phyloP scores from a whole-genome alignment of 2,329 filamentous ascomycete species.

The Talaromyces sp. region DNA sequence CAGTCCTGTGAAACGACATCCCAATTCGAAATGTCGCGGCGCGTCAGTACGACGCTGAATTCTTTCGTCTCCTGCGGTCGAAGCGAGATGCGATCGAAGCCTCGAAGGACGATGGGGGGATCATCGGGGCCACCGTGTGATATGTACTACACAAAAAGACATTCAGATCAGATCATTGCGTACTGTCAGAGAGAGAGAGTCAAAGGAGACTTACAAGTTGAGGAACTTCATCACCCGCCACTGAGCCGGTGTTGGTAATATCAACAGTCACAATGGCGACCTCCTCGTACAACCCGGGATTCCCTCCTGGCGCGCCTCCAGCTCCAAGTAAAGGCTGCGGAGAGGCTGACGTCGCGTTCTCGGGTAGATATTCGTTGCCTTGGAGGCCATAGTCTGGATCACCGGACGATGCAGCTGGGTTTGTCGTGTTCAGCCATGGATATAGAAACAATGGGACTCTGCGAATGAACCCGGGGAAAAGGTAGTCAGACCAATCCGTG shows the following conservation, averaged over 20 bases:
- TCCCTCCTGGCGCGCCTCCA: constrained; percentile 58
- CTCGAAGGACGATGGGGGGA: constrained; percentile 63
- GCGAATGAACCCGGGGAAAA: constrained; percentile 54
- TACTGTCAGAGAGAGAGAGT: constrained; percentile 23
- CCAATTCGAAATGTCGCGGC: constrained; percentile 86
- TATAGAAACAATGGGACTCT: constrained; percentile 58
- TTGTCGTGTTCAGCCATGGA: constrained; percentile 61
- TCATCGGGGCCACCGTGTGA: constrained; percentile 75
- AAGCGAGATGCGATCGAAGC: constrained; percentile 75
- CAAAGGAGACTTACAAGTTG: constrained; percentile 42
- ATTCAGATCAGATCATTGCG: not conserved
- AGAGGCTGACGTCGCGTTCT: constrained; percentile 49
- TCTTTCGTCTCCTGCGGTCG: constrained; percentile 62
- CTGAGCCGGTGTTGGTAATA: constrained; percentile 50
- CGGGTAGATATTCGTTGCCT: constrained; percentile 48
- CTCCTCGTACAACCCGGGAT: constrained; percentile 52
- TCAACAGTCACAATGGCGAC: constrained; percentile 49
- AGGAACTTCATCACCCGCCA: constrained; percentile 52
- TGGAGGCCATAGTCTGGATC: constrained; percentile 55
- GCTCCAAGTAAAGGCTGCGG: constrained; percentile 57
- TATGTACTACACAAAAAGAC: constrained; percentile 54
- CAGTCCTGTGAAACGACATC: constrained; percentile 75
- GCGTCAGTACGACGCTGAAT: constrained; percentile 67
- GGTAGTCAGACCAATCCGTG: constrained; percentile 51
- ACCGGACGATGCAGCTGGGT: constrained; percentile 50